phyloP scores from a whole-genome alignment of 805 yeast species.

The Ogataea corticis region DNA sequence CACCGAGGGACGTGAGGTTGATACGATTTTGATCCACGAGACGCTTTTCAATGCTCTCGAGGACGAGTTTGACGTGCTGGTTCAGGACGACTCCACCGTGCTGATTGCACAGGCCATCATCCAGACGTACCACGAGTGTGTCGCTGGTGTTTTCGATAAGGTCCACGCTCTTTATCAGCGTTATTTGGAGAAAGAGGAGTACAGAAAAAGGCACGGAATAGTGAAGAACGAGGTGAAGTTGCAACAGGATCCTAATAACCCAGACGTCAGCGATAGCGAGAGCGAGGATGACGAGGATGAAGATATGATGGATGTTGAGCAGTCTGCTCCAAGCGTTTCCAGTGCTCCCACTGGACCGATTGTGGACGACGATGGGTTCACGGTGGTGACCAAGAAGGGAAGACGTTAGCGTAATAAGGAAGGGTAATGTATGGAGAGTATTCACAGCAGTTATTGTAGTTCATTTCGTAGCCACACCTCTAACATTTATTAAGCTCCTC shows the following conservation, averaged over 20 bases:
- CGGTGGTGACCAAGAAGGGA: conserved; percentile 77
- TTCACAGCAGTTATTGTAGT: too few species aligned
- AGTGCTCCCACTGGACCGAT: conserved; percentile 54
- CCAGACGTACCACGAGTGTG: conserved; percentile 65
- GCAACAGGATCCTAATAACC: conserved; percentile 62
- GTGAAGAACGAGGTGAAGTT: conserved; percentile 43
- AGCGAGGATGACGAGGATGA: conserved; percentile 43
- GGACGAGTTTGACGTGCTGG: conserved; percentile 87
- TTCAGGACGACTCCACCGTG: conserved; percentile 88
- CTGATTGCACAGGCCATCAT: conserved; percentile 69
- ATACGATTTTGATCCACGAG: conserved; percentile 78
- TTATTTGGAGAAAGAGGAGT: conserved; percentile 57
- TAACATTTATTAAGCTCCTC: too few species aligned
- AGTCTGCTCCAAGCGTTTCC: background rate
- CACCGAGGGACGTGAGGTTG: conserved; percentile 60
- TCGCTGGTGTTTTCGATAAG: conserved; percentile 47
- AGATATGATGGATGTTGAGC: conserved; percentile 36
- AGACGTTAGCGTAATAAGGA: conserved; percentile 35
- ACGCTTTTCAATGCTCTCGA: conserved; percentile 85
- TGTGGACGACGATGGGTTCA: conserved; percentile 94
- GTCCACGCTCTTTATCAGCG: conserved; percentile 61
- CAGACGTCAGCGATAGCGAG: conserved; percentile 50
- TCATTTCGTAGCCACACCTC: too few species aligned
- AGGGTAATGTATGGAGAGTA: too few species aligned
- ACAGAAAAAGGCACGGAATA: conserved; percentile 29